Base-by-base conservation (phyloP, 2,329 filamentous ascomycete species). In the Colletotrichum neosansevieriae region DNA sequence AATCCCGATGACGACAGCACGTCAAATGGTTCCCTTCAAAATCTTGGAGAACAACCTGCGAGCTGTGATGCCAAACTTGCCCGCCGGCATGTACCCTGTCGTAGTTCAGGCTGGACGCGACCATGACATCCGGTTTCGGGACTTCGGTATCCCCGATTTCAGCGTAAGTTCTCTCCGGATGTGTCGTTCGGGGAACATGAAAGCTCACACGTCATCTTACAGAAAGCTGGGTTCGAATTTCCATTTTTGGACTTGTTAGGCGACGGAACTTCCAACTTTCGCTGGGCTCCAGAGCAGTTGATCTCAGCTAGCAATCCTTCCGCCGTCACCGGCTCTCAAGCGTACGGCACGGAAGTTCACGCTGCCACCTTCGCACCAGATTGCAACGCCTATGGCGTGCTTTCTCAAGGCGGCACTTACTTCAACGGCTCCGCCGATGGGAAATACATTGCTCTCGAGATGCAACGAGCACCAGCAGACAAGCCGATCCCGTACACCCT, bases 211-310 rank as follows among this genome's bases (percentile, higher is more conserved):
- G 7, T 34, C 13, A 6, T 3, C 34, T 2, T 32, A n/a, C 60
- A 87, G 85, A 83, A 83, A 42, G 76, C 82, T 17, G 81, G 83
- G 9, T 81, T 86, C 68, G 82, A 85, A 70, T 88, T 87, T 65
- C 86, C 86, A 0, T 89, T 88, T 73, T 67, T 88, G 42, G 86
- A 88, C 72, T 73, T 86, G 6, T 76, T 86, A 3, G 78, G 79
- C 57, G 84, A 88, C 74, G 83, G 82, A 38, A 76, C 80, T 69
- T 83, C 84, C 1, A 82, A 81, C 3, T 89, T 87, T 76, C 82
- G 82, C 44, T 87, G 84, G 80, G 79, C 79, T 0, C 81, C 81
- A 0, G 79, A 80, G 3, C 79, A 85, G 60, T 75, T 87, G 64
- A 82, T 88, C 70, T 81, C 79, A 2, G 79, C 80, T 1, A 71